Evolutionary conservation across 2,329 filamentous ascomycete species (phyloP), one percentile per base, ranked within the genome.

Genomic region (Hypoxylon sp.): DNA sequence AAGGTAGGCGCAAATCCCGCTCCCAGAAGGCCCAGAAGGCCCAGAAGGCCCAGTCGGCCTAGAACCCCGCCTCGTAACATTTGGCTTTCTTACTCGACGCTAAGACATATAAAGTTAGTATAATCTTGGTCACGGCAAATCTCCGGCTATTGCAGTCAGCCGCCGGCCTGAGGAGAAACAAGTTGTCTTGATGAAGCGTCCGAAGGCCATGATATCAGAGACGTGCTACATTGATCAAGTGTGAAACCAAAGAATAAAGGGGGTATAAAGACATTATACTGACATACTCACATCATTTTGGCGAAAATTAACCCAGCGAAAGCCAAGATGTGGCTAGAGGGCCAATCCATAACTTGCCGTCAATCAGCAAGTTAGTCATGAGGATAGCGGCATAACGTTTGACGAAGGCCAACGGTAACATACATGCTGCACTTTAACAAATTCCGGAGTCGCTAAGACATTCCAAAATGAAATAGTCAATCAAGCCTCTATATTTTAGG

Each of bases 151-250:
- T 10, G 14, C 13, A 50, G 56, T 57, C 39, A 51, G 63, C 51
- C 67, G 63, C 68, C 51, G 60, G 47, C 58, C 63, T 65, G 71
- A 73, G 72, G 72, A 71, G 69, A 70, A 60, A 70, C 63, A 62
- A 35, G 35, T 55, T 53, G 67, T 62, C 65, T 70, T 31, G 64
- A 72, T 55, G 63, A 68, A 64, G 55, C 19, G 51, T 54, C 44
- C 39, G 60, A 55, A 60, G 55, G 35, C 31, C 17, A 57, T 51
- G 50, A 57, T 67, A 63, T 68, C 56, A 69, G 37, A 58, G 55
- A 48, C n/a, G 22, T 26, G 57, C 39, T 54, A 33, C 26, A 29
- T 37, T 19, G 46, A 17, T 39, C 39, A 60, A 53, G 65, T 33
- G 33, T 31, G 39, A 33, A 50, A 35, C 11, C 4, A 48, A 39